Evolutionary conservation across 257 asterid genomes (phyloP).

Genomic region (Echites panduratus): DNA sequence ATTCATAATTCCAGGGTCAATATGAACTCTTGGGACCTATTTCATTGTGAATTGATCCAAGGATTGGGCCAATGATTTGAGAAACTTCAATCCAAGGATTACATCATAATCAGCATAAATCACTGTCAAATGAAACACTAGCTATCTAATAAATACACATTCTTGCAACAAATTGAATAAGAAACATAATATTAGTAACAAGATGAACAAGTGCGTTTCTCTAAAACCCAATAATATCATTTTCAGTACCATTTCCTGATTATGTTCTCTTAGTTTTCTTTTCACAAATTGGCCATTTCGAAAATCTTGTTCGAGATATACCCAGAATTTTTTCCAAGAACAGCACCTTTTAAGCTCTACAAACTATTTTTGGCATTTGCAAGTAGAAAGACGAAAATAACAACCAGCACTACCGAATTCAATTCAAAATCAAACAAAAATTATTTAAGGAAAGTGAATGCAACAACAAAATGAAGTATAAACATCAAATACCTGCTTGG

Average conservation of each 20-base stretch:
- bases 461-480: neutral
- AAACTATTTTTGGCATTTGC: neutral
- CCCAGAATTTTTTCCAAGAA: neutral
- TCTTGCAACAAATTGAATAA: no score
- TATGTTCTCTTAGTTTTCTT: no score
- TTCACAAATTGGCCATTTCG: neutral
- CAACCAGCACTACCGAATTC: neutral
- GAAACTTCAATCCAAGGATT: no score
- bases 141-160: neutral
- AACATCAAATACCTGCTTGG: conserved; percentile 41
- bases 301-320: neutral
- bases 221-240: neutral
- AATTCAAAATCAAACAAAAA: neutral
- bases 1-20: no score
- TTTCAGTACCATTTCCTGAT: no score
- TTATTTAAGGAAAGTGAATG: neutral
- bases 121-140: neutral
- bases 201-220: neutral
- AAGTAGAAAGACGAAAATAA: no score
- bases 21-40: no score
- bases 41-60: no score
- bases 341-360: neutral
- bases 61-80: no score
- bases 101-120: no score
- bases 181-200: no score